Base-by-base conservation (phyloP, 768 basidiomycete genomes). In the Lepiota brunneoincarnata region DNA sequence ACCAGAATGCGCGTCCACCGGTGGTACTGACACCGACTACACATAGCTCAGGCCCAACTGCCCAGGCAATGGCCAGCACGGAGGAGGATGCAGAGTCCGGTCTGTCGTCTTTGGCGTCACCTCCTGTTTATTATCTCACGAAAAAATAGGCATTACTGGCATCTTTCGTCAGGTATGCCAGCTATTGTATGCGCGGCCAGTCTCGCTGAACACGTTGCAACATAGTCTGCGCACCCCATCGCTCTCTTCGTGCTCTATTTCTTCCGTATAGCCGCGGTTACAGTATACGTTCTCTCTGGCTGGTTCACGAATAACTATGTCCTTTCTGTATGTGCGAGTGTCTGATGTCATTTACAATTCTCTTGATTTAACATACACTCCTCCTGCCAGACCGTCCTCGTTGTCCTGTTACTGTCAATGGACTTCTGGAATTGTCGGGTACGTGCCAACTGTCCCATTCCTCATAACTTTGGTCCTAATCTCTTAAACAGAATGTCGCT, bases 371-470 rank as follows among this genome's bases (percentile, higher is more conserved):
- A 31, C 42, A 26, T 59, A 24, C 53, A 20, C 31, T n/a, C 47
- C 14, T 17, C 4, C 26, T 45, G 10, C 17, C 44, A 79, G 77
- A 96, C 94, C 21, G 95, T 99, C 3, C 70, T 83, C 7, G 96
- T 98, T 0, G 97, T 98, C 18, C 86, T 98, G 1, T 76, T 99
- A 14, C 82, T 99, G 21, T 90, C 95, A 0, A 89, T 96, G 83
- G 97, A 99, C 72, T 99, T 99, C 69, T 99, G 96, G 97, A 98
- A 96, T 63, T 93, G 92, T 60, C 77, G 94, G 67, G 92, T 93
- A 64, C 56, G 82, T 56, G 24, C 43, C n/a, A 6, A 37, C 10
- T 14, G n/a, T 15, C 45, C 1, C 6, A 31, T 17, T 14, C 14
- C 17, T 5, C 15, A 14, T 9, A 31, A 5, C 14, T 20, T 37